Base-by-base conservation (phyloP, 2,329 filamentous ascomycete species). In the Nemania serpens region DNA sequence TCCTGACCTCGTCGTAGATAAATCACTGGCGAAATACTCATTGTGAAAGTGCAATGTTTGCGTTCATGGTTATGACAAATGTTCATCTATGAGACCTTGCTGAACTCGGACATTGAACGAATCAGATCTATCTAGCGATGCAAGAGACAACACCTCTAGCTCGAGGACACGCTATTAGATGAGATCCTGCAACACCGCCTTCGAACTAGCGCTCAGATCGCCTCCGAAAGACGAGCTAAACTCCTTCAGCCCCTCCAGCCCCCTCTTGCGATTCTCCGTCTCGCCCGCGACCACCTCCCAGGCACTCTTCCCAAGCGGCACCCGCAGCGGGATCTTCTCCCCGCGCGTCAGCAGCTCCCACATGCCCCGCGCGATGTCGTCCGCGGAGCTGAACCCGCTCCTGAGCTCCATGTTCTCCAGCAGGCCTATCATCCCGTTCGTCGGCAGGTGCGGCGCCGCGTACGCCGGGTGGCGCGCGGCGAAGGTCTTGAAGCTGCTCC, bases 271-370 rank as follows among this genome's bases (percentile, higher is more conserved):
- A 46, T 36, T 67, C 29, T 75, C 73, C 1, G 71, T 47, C 60
- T 75, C 74, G n/a, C 17, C 53, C 61, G 67, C 71, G 45, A 78
- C 66, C 39, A 75, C 67, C 6, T 61, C 64, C 67, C 72, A 78
- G 18, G 75, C 68, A 57, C 76, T 76, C 17, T 66, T 64, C 1
- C 79, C 79, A 0, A 82, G 67, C 5, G 79, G 77, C 25, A 80
- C 67, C 5, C 77, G 69, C 12, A 81, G 63, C 5, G 78, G 78
- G 10, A 81, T 72, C 13, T 63, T 54, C 51, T 70, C 55, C 0
- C 74, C 74, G 0, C 68, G 63, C 42, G 67, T 74, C 2, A 75
- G 75, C 3, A 78, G 52, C 15, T 61, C 29, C 34, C 75, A 76
- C 43, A 81, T 70, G 11, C 69, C 74, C 33, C 66, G 65, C 0